Conservation (phyloP, 345 rosid species). For the Aethionema arabicum region DNA sequence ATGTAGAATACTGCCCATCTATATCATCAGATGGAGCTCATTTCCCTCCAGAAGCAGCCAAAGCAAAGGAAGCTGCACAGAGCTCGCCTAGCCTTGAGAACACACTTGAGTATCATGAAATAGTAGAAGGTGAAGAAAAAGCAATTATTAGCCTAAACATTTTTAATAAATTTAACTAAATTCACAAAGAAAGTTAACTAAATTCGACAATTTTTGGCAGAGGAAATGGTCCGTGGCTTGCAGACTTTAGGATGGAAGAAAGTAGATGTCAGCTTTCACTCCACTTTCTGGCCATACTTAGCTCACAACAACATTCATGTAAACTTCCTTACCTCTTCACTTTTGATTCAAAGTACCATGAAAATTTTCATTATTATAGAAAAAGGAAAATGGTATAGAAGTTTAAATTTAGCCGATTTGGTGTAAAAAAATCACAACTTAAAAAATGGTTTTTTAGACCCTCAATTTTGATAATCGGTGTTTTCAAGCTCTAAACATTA, state of each 20-base stretch:
- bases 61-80: slow-evolving; percentile 88
- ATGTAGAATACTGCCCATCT: slow-evolving; percentile 87
- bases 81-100: slow-evolving; percentile 59
- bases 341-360: background rate
- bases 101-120: slow-evolving; percentile 75
- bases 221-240: slow-evolving; percentile 89
- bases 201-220: slow-evolving; percentile 42
- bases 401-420: no score
- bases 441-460: no score
- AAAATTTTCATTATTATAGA: no score
- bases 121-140: slow-evolving; percentile 70
- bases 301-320: slow-evolving; percentile 97
- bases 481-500: no score
- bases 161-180: no score
- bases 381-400: no score
- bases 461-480: no score
- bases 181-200: background rate
- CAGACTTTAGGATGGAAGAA: slow-evolving; percentile 93
- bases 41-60: slow-evolving; percentile 84
- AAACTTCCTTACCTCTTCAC: slow-evolving; percentile 14
- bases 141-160: background rate
- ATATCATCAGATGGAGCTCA: slow-evolving; percentile 77
- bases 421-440: no score
- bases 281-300: slow-evolving; percentile 88
- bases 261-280: slow-evolving; percentile 96